phyloP scores from a whole-genome alignment of 2,329 filamentous ascomycete species.

The Lecanoromycetidae sp. region DNA sequence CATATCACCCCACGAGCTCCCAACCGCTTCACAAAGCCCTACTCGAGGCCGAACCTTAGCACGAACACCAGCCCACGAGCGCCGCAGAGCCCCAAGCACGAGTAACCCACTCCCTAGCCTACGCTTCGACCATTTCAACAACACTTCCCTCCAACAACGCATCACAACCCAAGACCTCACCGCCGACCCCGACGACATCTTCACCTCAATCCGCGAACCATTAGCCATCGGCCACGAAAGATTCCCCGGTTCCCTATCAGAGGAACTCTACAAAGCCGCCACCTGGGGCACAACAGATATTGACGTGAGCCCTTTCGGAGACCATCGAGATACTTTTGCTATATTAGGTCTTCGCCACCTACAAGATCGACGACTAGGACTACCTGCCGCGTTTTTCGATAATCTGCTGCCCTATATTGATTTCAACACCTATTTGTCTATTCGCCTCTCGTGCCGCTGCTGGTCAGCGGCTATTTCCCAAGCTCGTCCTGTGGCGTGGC shows the following conservation, averaged over 20 bases:
- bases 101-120: no score
- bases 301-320: conserved; percentile 10
- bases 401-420: conserved; percentile 9
- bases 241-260: conserved; percentile 12
- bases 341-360: conserved; percentile 9
- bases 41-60: conserved; percentile 8
- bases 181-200: neutral
- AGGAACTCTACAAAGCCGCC: conserved; percentile 8
- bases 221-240: conserved; percentile 4
- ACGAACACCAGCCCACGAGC: conserved; percentile 3
- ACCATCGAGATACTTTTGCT: conserved; percentile 16
- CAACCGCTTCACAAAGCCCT: conserved; percentile 11
- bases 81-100: neutral
- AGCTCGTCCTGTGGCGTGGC: conserved; percentile 19
- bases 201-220: conserved; percentile 2
- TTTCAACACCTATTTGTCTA: conserved; percentile 14
- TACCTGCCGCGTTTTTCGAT: conserved; percentile 10
- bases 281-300: conserved; percentile 8
- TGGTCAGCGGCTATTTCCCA: conserved; percentile 26
- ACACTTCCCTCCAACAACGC: neutral
- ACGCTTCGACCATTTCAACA: conserved; percentile 2
- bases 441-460: conserved; percentile 26
- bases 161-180: conserved; percentile 9
- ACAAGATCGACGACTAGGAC: neutral
- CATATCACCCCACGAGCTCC: neutral